A percentile compares a stretch with the other conserved stretches of the same genome.
Conservation (phyloP, 1,284 basidiomycete genomes). For the Mycosarcoma mackinlayi region DNA sequence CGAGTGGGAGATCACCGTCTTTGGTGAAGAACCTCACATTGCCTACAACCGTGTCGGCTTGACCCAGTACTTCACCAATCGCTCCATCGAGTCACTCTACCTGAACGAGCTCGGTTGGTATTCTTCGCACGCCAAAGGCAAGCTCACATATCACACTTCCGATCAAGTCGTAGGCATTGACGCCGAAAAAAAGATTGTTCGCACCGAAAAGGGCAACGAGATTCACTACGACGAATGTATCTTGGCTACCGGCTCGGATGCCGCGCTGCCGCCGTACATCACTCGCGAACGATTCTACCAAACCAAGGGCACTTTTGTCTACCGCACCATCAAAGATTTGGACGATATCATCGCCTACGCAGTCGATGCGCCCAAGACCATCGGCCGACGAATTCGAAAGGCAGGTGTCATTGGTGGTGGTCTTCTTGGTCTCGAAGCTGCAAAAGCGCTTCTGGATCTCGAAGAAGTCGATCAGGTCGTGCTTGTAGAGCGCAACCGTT, state of each 20-base stretch:
- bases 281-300: slow-evolving; percentile 70
- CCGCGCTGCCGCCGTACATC: slow-evolving; percentile 76
- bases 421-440: slow-evolving; percentile 79
- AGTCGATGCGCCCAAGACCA: slow-evolving; percentile 38
- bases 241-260: slow-evolving; percentile 78
- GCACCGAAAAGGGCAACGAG: slow-evolving; percentile 71
- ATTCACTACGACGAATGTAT: slow-evolving; percentile 74
- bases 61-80: slow-evolving; percentile 77
- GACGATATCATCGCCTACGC: slow-evolving; percentile 57
- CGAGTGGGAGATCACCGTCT: slow-evolving; percentile 52
- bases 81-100: slow-evolving; percentile 76
- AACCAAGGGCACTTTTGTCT: slow-evolving; percentile 76
- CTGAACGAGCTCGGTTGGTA: slow-evolving; percentile 77
- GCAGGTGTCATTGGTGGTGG: slow-evolving; percentile 79
- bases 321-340: slow-evolving; percentile 74
- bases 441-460: slow-evolving; percentile 78
- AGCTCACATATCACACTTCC: slow-evolving; percentile 61
- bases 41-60: slow-evolving; percentile 75
- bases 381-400: slow-evolving; percentile 45
- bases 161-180: slow-evolving; percentile 72
- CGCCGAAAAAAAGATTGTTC: slow-evolving; percentile 71
- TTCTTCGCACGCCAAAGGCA: slow-evolving; percentile 63
- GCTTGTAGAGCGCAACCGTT: slow-evolving; percentile 76
- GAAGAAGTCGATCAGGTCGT: slow-evolving; percentile 71
- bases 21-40: slow-evolving; percentile 76